A percentile compares a stretch with the other conserved stretches of the same genome.
These are phyloP conservation scores for Botrytis elliptica DNA, from an alignment of 2,329 filamentous ascomycete species.

Conservation along the genomic window DNA sequence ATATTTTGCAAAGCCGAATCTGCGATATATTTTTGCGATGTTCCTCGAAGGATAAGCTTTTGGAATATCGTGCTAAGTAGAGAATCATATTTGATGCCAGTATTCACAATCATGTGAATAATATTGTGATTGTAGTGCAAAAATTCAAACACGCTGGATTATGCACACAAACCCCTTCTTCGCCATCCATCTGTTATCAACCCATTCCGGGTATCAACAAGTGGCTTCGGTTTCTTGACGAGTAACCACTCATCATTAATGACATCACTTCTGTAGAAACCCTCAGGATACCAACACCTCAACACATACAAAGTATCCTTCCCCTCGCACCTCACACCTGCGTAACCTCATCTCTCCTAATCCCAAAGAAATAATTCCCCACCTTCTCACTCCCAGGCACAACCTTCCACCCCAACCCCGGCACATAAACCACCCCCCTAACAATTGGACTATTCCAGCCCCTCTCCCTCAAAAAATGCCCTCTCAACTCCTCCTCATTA, in stretches of 20 bases:
- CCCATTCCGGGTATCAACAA: not conserved
- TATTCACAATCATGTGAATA: not conserved
- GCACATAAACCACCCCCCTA: constrained; percentile 86
- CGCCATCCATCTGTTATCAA: not conserved
- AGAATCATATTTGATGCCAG: not conserved
- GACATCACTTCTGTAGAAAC: not conserved
- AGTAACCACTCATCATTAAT: not conserved
- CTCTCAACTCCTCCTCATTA: constrained; percentile 74
- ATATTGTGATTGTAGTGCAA: not conserved
- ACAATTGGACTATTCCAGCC: constrained; percentile 61
- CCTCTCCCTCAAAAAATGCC: constrained; percentile 51
- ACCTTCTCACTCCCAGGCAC: constrained; percentile 77
- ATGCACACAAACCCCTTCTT: not conserved
- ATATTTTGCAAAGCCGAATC: not conserved
- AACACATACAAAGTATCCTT: not conserved
- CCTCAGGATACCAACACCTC: not conserved
- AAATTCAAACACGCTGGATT: not conserved
- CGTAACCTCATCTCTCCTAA: constrained; percentile 53
- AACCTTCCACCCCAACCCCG: constrained; percentile 85
- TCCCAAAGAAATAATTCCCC: constrained; percentile 95
- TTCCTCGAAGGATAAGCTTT: not conserved
- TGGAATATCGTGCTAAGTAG: not conserved
- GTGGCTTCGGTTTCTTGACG: not conserved
- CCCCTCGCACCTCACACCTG: not conserved
- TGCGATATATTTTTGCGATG: not conserved